Evolutionary conservation across 2,329 filamentous ascomycete genomes (phyloP), one percentile per base, ranked within the genome.

Genomic region (Stagonosporopsis vannaccii): DNA sequence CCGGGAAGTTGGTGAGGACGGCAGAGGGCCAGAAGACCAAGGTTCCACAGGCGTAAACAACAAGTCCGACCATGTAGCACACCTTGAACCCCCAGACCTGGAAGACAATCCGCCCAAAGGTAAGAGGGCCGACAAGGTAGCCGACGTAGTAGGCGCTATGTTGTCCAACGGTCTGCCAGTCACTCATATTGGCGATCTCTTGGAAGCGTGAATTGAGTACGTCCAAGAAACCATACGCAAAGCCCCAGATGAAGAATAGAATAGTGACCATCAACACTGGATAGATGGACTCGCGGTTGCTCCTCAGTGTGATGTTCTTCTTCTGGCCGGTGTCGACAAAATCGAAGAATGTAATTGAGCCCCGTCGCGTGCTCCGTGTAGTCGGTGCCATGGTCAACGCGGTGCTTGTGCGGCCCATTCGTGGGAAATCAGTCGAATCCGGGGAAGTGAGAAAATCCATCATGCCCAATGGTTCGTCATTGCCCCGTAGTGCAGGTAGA

Each of bases 201-300:
- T 88, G 85, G 48, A 92, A 87, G 22, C 86, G 86, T 19, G 82
- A 83, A 71, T 96, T 96, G 25, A 97, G 83, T 0, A 88, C 89
- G 67, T 95, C 92, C 6, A 97, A 80, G 2, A 97, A 82, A 0
- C 93, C 93, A 66, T 97, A 97, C 0, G 92, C 92, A 55, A 97
- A 89, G 0, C 93, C 93, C 92, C 92, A 96, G 2, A 97, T 79
- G 61, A 96, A 87, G 77, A 97, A 96, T 0, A 97, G 80, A 6
- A 93, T 84, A 1, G 90, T 91, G 20, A 96, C 91, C 60, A 91
- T 81, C 15, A 84, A 82, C 67, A 90, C 88, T 61, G 91, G 91
- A 61, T 87, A 89, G 62, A 90, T 78, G 0, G 88, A 90, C 60
- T 92, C 89, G 11, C 77, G 72, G 1, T 81, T 81, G 1, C 84